Evolutionary conservation across 176 grass and related monocot species (phyloP), one percentile per base, ranked within the genome.

Genomic region (Hsuehochloa calcarea): DNA sequence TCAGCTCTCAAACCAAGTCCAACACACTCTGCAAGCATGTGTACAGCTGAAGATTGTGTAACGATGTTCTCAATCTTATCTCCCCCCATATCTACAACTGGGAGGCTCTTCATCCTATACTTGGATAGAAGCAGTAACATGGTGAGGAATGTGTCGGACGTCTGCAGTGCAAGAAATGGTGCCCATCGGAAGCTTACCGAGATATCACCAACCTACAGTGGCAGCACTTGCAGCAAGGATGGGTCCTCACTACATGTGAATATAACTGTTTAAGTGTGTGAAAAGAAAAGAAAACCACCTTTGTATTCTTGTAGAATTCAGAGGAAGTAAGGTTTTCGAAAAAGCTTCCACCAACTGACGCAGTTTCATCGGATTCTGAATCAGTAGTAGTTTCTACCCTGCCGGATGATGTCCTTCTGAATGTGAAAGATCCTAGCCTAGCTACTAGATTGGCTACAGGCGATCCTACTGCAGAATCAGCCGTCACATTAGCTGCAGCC

Each of bases 241-340:
- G 39, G 61, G 9, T 80, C 25, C 49, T 81, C 20, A 45, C 5
- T 81, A 35, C 23, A 77, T 23, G 22, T 78, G 11, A 10, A 54
- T 63, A 65, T 70, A 58, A 72, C 7, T 13, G 7, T 17, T 51
- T 37, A 17, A 69, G 37, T 69, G 35, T 51, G 20, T 23, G 10
- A 95, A 81, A 69, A 51, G 10, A 95, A 81, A 69, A 51, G 38
- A 77, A 47, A 58, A 16, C 62, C 46, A 98, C 96, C 97, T 94
- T 99, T 83, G 93, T 99, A 74, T 94, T 99, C 78, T 96, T 99
- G 65, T 99, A 99, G 81, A 99, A 96, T 52, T 99, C 97, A 38
- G 97, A 99, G 5, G 92, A 96, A 74, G 92, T 99, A 41, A 99
- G 90, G 11, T 75, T 89, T 88, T 99, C 93, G 0, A 99, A 96